These are phyloP conservation scores for Balamuthia mandrillaris DNA, from an alignment of 208 protist species.

Conservation along the genomic window DNA sequence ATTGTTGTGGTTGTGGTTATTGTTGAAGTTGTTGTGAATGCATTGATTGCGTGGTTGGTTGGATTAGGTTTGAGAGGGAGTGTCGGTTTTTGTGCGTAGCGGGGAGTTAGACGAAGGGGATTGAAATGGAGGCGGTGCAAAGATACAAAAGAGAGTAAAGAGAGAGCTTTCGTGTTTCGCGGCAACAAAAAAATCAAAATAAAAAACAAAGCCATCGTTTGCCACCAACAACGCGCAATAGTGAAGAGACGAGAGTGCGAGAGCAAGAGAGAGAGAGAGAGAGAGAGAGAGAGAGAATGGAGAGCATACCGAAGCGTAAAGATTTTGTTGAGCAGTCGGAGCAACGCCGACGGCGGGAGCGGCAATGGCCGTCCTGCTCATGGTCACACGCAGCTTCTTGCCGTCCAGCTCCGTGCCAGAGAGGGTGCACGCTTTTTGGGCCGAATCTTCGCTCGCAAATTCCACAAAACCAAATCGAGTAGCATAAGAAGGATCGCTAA, in stretches of 20 bases:
- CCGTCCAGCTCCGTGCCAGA: conserved; percentile 12
- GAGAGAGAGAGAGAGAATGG: not conserved
- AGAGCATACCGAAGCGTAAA: not conserved
- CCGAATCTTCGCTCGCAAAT: not conserved
- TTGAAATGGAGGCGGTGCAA: not conserved
- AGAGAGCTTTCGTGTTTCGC: not conserved
- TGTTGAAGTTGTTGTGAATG: not conserved
- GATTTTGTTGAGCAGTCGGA: no score
- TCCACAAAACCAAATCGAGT: conserved; percentile 25
- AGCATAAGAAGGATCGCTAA: conserved; percentile 21
- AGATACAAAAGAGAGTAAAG: not conserved
- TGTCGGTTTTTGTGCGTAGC: not conserved
- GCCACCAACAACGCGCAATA: no score
- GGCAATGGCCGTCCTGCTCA: conserved; percentile 18
- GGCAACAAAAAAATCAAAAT: not conserved
- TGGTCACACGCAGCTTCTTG: not conserved
- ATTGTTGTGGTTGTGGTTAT: no score
- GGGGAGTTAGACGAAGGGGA: no score
- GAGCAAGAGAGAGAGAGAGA: not conserved
- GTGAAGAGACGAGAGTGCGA: no score
- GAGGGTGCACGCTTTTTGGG: not conserved
- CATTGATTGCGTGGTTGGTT: not conserved
- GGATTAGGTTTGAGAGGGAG: not conserved
- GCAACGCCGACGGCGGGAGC: not conserved
- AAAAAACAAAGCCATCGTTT: no score